A percentile compares a stretch with the other conserved stretches of the same genome.
These are phyloP conservation scores for Rhizopogon vinicolor DNA, from an alignment of 768 basidiomycete species.

Conservation along the genomic window DNA sequence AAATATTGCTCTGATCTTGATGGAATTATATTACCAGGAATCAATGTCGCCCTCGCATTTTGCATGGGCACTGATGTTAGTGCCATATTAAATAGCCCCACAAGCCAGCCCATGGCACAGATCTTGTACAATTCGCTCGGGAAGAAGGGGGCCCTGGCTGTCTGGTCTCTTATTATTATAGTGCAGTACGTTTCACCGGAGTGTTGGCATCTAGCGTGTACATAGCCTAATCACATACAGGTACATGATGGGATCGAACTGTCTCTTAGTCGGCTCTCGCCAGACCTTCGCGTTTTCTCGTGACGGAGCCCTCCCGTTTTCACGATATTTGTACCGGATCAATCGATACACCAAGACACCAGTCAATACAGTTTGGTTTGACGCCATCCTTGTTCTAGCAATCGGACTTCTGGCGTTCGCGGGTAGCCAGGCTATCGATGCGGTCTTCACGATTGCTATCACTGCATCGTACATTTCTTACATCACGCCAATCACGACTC, in stretches of 20 bases:
- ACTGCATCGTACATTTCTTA: constrained; percentile 47
- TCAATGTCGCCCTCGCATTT: constrained; percentile 60
- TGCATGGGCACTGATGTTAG: constrained; percentile 51
- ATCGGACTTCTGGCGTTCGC: constrained; percentile 60
- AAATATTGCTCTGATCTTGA: neutral
- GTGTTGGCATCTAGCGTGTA: too few relatives aligned
- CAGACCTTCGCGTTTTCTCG: constrained; percentile 72
- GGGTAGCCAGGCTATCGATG: constrained; percentile 51
- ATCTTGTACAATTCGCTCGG: constrained; percentile 45
- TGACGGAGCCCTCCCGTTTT: constrained; percentile 65
- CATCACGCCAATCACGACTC: constrained; percentile 48
- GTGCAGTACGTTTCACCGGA: constrained; percentile 14
- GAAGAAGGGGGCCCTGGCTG: constrained; percentile 31
- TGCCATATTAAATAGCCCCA: constrained; percentile 35
- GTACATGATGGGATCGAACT: constrained; percentile 58
- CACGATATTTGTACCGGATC: constrained; percentile 54
- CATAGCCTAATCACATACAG: constrained; percentile 15
- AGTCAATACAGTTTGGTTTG: constrained; percentile 51
- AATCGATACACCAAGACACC: constrained; percentile 49
- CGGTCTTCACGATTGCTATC: constrained; percentile 49
- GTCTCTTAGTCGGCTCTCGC: constrained; percentile 42
- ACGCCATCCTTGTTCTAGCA: constrained; percentile 39
- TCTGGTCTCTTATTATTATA: constrained; percentile 33
- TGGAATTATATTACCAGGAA: constrained; percentile 18
- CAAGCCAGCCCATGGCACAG: constrained; percentile 40